Evolutionary conservation across 345 rosid genomes (phyloP).

Genomic region (Eucalyptus erythrocorys): DNA sequence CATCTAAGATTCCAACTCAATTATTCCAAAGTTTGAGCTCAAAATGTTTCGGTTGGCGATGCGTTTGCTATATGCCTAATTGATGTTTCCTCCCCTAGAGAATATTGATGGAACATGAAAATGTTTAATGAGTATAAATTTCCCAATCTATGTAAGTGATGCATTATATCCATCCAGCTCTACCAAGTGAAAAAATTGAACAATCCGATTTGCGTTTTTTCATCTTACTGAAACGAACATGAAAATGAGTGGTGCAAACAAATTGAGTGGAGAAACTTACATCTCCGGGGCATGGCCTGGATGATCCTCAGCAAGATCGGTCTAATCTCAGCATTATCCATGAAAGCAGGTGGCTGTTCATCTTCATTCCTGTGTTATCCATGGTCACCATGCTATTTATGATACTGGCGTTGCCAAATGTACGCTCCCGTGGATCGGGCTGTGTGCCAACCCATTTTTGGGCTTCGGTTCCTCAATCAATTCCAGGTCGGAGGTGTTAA

Average conservation of each 20-base stretch:
- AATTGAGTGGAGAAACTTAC: neutral
- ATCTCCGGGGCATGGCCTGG: neutral
- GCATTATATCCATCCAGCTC: neutral
- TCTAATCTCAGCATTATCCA: neutral
- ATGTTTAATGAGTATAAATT: neutral
- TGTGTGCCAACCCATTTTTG: neutral
- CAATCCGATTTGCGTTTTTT: neutral
- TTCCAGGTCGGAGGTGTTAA: neutral
- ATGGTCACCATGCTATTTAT: neutral
- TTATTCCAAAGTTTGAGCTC: neutral
- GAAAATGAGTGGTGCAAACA: neutral
- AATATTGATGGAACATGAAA: neutral
- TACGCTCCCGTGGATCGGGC: neutral
- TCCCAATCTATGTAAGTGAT: neutral
- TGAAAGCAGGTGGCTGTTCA: neutral
- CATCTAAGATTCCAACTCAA: neutral
- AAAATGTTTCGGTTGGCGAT: neutral
- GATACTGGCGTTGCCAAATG: neutral
- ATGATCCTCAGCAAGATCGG: neutral
- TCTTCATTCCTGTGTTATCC: neutral
- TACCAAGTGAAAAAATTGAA: neutral
- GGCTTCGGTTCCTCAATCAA: neutral
- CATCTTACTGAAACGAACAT: neutral
- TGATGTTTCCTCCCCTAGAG: neutral
- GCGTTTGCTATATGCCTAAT: neutral